Conservation (phyloP, 2,329 filamentous ascomycete genomes). For the Aspergillus fischeri region DNA sequence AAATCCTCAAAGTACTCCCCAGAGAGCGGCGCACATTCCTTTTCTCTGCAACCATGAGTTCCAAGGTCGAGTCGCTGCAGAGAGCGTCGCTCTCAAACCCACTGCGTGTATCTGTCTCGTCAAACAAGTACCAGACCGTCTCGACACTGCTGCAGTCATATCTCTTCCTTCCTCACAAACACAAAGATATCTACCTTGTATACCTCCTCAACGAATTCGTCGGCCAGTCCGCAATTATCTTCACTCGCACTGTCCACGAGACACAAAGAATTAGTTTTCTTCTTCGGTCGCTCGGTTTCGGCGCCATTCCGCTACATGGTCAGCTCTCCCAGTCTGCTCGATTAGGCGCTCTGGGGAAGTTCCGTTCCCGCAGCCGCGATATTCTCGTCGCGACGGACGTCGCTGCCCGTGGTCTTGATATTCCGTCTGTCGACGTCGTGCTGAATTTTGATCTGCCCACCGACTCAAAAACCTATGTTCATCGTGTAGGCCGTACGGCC, state of each 20-base stretch:
- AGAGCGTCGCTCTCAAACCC: constrained; percentile 84
- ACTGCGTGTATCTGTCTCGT: constrained; percentile 74
- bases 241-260: constrained; percentile 88
- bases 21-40: constrained; percentile 75
- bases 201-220: constrained; percentile 80
- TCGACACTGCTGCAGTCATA: constrained; percentile 82
- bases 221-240: constrained; percentile 84
- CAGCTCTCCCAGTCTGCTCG: constrained; percentile 85
- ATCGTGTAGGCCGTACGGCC: constrained; percentile 82
- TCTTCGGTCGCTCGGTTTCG: constrained; percentile 77
- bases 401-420: constrained; percentile 88
- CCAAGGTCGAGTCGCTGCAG: constrained; percentile 88
- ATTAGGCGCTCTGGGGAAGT: constrained; percentile 84
- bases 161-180: constrained; percentile 76
- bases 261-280: constrained; percentile 81
- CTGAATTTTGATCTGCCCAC: constrained; percentile 80
- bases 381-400: constrained; percentile 90
- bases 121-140: constrained; percentile 85
- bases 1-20: constrained; percentile 85
- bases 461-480: constrained; percentile 87
- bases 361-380: constrained; percentile 72
- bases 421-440: constrained; percentile 84
- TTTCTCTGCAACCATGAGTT: constrained; percentile 91
- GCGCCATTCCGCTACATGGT: constrained; percentile 87
- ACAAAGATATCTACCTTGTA: constrained; percentile 88